phyloP scores from a whole-genome alignment of 2,329 filamentous ascomycete species.

The Colletotrichum shisoi region DNA sequence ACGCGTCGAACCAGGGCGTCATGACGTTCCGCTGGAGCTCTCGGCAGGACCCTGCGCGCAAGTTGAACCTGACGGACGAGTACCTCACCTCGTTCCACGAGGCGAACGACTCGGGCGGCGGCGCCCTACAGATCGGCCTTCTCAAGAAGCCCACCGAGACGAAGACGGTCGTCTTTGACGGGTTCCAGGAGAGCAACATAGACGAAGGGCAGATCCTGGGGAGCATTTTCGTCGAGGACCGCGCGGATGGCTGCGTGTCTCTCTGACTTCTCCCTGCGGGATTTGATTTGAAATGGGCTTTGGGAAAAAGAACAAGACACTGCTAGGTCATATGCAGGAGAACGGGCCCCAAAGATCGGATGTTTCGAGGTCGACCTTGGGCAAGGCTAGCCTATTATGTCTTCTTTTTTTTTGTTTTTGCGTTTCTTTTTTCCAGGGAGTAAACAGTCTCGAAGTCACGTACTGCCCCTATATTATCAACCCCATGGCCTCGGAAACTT shows the following conservation, averaged over 20 bases:
- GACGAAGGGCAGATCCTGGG: constrained; percentile 62
- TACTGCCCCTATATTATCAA: too few relatives aligned
- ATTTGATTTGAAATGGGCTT: too few relatives aligned
- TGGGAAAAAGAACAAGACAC: neutral
- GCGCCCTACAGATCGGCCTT: constrained; percentile 68
- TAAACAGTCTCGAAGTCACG: too few relatives aligned
- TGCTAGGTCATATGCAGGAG: too few relatives aligned
- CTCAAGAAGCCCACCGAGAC: constrained; percentile 65
- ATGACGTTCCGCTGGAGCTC: constrained; percentile 70
- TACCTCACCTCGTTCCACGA: constrained; percentile 57
- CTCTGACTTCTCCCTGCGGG: neutral
- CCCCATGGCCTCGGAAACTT: too few relatives aligned
- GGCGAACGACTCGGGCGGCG: constrained; percentile 58
- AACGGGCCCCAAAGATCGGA: too few relatives aligned
- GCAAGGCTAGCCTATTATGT: too few relatives aligned
- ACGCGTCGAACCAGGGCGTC: constrained; percentile 59
- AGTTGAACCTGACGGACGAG: too few relatives aligned
- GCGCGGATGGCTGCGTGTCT: constrained; percentile 41
- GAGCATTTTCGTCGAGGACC: constrained; percentile 63
- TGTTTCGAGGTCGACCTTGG: too few relatives aligned
- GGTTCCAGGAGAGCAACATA: constrained; percentile 57
- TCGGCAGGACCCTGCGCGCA: constrained; percentile 54
- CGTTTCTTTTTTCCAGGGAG: too few relatives aligned
- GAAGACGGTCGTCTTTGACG: constrained; percentile 56
- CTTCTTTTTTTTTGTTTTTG: too few relatives aligned